Base-by-base conservation (phyloP, 306 rosid genomes). In the Dryas alaskensis region DNA sequence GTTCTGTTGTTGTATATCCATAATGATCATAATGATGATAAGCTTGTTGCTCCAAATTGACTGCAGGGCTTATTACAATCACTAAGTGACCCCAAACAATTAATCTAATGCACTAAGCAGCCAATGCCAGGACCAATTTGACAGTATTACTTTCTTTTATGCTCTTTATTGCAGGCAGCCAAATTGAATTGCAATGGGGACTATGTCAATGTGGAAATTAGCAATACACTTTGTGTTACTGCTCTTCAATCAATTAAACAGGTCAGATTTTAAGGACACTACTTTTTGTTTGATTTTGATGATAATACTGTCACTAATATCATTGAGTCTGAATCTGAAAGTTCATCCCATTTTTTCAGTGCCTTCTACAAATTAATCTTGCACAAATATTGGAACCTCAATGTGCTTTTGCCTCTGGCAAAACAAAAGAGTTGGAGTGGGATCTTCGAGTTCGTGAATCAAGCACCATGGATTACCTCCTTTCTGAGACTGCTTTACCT, bases 301-400 rank as follows among this genome's bases (percentile, higher is more conserved):
- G 1, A 65, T 74, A 8, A 13, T 3, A 27, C 3, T 17, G 1
- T 51, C 55, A 17, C 6, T 22, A 46, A 31, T 31, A 45, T 66
- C 19, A 4, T 10, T 50, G 9, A 45, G 39, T 10, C 42, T 8
- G 31, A 42, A 63, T 40, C 50, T 42, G 31, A 40, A 39, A 67
- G n/a, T 73, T 31, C 22, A 8, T n/a, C 64, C 46, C 0, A 4
- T 60, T 17, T 43, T 54, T 53, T 19, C 78, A 74, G 78, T 74
- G 78, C 25, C 78, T 74, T 53, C 72, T 74, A 53, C 78, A 74
- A 74, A 74, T 74, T 52, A 74, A 74, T 48, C 72, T 74, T 2
- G 60, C 64, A 14, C 78, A 74, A 65, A 74, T 74, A 12, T 65
- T 74, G 71, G 78, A 74, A 53, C 78, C 78, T 4, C 78, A 74